phyloP scores from a whole-genome alignment of 345 rosid species.

The Acer negundo region DNA sequence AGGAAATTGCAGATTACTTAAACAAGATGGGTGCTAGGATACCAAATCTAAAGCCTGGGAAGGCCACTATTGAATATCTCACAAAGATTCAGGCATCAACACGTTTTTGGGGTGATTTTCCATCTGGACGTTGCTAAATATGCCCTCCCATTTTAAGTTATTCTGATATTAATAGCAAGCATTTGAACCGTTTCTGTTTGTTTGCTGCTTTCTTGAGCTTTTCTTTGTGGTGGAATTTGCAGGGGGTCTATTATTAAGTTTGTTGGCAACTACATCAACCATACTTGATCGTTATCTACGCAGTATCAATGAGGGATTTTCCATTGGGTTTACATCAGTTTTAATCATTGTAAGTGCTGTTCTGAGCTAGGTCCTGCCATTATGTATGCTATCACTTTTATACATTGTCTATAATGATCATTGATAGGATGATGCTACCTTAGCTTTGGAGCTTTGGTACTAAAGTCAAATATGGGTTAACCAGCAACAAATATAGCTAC shows the following conservation, averaged over 20 bases:
- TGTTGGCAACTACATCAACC: constrained; percentile 83
- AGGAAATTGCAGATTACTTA: constrained; percentile 93
- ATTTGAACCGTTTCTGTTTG: constrained; percentile 1
- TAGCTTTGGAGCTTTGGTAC: neutral
- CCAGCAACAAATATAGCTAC: neutral
- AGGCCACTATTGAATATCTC: constrained; percentile 84
- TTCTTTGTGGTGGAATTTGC: constrained; percentile 23
- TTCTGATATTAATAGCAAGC: neutral
- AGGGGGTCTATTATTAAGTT: constrained; percentile 84
- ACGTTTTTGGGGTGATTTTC: constrained; percentile 86
- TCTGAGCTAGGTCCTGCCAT: neutral
- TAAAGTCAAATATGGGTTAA: neutral
- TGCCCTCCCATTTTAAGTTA: constrained; percentile 3
- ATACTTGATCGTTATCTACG: constrained; percentile 86
- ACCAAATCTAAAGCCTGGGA: constrained; percentile 92
- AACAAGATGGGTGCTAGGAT: constrained; percentile 99
- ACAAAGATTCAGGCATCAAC: constrained; percentile 91
- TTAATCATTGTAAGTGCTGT: constrained; percentile 70
- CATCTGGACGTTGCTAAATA: neutral
- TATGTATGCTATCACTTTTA: constrained; percentile 8
- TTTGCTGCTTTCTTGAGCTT: neutral
- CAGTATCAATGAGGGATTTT: constrained; percentile 71
- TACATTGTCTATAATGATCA: neutral
- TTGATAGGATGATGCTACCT: neutral
- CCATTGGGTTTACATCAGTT: constrained; percentile 89